Base-by-base conservation (phyloP, 805 yeast species). In the Ogataea allantospora region DNA sequence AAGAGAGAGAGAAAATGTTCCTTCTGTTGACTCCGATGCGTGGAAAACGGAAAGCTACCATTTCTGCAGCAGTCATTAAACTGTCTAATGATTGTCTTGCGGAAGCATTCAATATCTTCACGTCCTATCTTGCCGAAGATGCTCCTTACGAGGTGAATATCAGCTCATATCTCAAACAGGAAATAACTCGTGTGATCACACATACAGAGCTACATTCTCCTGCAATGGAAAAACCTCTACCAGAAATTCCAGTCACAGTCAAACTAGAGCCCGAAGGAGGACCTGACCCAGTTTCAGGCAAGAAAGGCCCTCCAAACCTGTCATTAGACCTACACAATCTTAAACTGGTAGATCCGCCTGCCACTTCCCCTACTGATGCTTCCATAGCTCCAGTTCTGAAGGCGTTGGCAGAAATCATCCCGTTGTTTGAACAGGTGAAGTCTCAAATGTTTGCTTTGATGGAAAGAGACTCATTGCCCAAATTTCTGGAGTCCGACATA, bases 381-480 rank as follows among this genome's bases (percentile, higher is more conserved):
- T 50, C 60, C 2, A 50, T 67, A 27, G 51, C 53, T 0, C 62
- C 58, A 13, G 61, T 70, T 7, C 42, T 73, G 35, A 49, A 48
- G 6, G 46, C 68, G 6, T 43, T 77, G 24, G 60, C 62, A 24
- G 54, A 58, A 22, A 48, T 75, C 8, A 63, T 51, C 19, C 72
- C 71, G 1, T 59, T 75, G 11, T 73, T 75, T 35, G 69, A 68
- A n/a, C 62, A 64, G 14, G 74, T 83, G 6, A 65, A 69, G n/a
- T 35, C 48, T 8, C 73, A 72, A 30, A 69, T 83, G 34, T 72
- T 71, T 48, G 62, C 67, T 27, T 60, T 86, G 59, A 78, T 86
- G 83, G 83, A 81, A 47, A 69, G 59, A 23, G 95, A 86, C 60
- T 83, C 93, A 6, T 68, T 82, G 26, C 84, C 84, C 3, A 85